Evolutionary conservation across 2,329 filamentous ascomycete genomes (phyloP).

Genomic region (Cladosporium sp.): DNA sequence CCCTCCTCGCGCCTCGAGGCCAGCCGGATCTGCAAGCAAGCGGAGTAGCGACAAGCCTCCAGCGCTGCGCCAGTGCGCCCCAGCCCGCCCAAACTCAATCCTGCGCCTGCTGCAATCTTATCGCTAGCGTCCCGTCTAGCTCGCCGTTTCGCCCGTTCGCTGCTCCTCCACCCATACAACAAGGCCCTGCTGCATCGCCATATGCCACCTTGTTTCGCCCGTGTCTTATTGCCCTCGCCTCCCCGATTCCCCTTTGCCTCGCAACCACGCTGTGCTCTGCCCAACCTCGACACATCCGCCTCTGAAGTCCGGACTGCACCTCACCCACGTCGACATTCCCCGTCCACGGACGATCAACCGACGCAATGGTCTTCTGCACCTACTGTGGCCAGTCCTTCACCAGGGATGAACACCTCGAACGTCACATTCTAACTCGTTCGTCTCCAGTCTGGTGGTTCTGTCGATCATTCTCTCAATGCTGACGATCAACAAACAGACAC

Average conservation of each 20-base stretch:
- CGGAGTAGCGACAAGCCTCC: slow-evolving; percentile 19
- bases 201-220: slow-evolving; percentile 13
- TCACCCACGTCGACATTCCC: neutral
- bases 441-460: slow-evolving; percentile 10
- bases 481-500: slow-evolving; percentile 36
- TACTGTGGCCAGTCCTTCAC: slow-evolving; percentile 52
- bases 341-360: slow-evolving; percentile 13
- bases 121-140: slow-evolving; percentile 10
- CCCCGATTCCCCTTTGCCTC: slow-evolving; percentile 1
- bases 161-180: slow-evolving; percentile 11
- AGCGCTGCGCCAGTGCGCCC: slow-evolving; percentile 16
- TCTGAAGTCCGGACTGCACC: neutral
- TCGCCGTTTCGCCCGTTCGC: slow-evolving; percentile 13
- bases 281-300: neutral
- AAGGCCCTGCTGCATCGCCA: slow-evolving; percentile 11
- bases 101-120: slow-evolving; percentile 14
- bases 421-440: slow-evolving; percentile 51
- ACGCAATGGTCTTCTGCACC: slow-evolving; percentile 50
- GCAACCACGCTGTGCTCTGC: neutral
- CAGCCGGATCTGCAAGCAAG: slow-evolving; percentile 19
- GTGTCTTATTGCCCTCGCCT: slow-evolving; percentile 11
- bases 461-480: neutral
- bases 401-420: slow-evolving; percentile 49
- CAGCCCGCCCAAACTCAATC: slow-evolving; percentile 10
- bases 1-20: slow-evolving; percentile 2